Evolutionary conservation across 805 yeast genomes (phyloP), one percentile per base, ranked within the genome.

Genomic region (Suhomyces emberorum): DNA sequence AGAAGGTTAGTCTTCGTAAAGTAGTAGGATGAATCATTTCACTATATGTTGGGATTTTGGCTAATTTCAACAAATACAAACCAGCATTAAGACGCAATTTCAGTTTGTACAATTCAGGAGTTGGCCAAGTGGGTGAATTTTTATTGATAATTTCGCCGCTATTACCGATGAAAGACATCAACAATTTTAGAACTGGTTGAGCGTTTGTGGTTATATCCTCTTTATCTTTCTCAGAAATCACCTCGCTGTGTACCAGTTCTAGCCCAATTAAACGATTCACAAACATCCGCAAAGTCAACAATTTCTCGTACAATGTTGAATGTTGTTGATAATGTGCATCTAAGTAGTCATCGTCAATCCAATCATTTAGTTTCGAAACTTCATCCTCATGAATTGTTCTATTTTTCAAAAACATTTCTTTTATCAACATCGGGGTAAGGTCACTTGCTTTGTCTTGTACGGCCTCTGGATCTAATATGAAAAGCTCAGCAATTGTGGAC

Each of bases 111-210:
- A 62, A 61, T 17, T 54, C 62, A 3, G 95, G 95, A 0, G 95
- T 83, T 11, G 83, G 80, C 46, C 59, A 68, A 12, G 61, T 58
- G 7, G 57, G 62, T 4, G 69, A 48, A 36, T 69, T 67, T 16
- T 40, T 58, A 54, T 35, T 73, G 44, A 81, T 76, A 21, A 88
- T 71, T 49, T 88, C 96, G 19, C 96, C 96, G 30, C 84, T 83
- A 52, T 81, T 81, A 1, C 79, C 76, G 32, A 88, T 75, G 22
- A 85, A 63, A 1, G 88, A 76, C 22, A 76, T 66, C 20, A 88
- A 65, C 18, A 88, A 59, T 48, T 82, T 84, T 42, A 87, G 58
- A 0, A 84, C 79, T 11, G 88, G 86, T 37, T 71, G 75, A 0
- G 83, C 77, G 28, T 69, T 65, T 3, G 48, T 59, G 2, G 71